phyloP scores from a whole-genome alignment of 2,329 filamentous ascomycete species.

The Apiospora pterosperma region DNA sequence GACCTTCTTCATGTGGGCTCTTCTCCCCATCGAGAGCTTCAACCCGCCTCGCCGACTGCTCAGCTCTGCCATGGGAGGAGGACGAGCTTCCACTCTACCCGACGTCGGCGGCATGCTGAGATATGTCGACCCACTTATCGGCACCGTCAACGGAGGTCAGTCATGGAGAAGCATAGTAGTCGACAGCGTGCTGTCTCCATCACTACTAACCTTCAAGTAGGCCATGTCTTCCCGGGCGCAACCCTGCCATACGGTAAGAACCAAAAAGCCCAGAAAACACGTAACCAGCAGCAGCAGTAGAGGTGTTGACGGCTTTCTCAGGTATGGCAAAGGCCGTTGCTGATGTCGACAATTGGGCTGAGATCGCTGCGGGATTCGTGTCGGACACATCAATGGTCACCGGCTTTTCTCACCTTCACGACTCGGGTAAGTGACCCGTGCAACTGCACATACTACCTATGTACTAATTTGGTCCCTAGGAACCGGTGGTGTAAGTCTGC shows the following conservation, averaged over 20 bases:
- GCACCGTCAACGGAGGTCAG: slow-evolving; percentile 27
- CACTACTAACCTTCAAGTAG: slow-evolving; percentile 10
- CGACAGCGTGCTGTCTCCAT: background rate
- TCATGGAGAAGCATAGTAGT: slow-evolving; percentile 10
- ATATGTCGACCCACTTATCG: slow-evolving; percentile 28
- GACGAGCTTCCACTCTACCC: background rate
- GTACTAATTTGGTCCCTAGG: slow-evolving; percentile 13
- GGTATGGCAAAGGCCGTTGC: slow-evolving; percentile 32
- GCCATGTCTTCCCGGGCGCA: slow-evolving; percentile 31
- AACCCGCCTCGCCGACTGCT: background rate
- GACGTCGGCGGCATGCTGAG: background rate
- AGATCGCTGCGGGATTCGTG: slow-evolving; percentile 29
- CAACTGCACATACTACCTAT: background rate
- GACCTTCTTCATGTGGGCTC: slow-evolving; percentile 2
- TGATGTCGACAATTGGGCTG: slow-evolving; percentile 21
- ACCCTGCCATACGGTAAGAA: slow-evolving; percentile 29
- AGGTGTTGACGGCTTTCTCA: slow-evolving; percentile 4
- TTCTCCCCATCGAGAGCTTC: background rate
- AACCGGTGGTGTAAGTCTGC: slow-evolving; percentile 27
- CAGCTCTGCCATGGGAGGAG: background rate
- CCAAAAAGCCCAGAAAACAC: background rate
- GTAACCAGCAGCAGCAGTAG: background rate
- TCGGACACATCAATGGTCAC: slow-evolving; percentile 27
- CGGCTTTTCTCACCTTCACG: slow-evolving; percentile 31
- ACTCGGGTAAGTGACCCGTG: slow-evolving; percentile 21